These are phyloP conservation scores for Lactifluus piperatus DNA, from an alignment of 768 basidiomycete genomes.

Conservation along the genomic window DNA sequence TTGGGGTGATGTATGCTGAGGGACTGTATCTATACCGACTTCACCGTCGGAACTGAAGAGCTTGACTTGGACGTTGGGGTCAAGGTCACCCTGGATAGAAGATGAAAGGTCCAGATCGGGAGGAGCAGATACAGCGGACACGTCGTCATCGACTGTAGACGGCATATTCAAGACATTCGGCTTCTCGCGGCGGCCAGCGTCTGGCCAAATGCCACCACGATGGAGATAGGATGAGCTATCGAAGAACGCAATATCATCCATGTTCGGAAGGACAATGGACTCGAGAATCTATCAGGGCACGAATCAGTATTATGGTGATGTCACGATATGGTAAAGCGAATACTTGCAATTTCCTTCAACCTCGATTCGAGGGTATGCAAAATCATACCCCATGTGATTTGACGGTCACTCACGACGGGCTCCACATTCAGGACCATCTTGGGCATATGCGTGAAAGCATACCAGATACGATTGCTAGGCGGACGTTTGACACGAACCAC, in stretches of 20 bases:
- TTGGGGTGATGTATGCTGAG: background rate
- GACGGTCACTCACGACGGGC: constrained; percentile 89
- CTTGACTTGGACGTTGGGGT: constrained; percentile 20
- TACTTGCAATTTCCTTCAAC: constrained; percentile 74
- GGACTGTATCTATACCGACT: constrained; percentile 5
- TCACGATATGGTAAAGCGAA: background rate
- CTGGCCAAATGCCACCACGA: constrained; percentile 87
- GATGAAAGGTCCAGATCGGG: constrained; percentile 23
- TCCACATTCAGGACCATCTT: constrained; percentile 84
- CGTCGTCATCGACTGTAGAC: constrained; percentile 21
- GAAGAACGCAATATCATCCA: constrained; percentile 98
- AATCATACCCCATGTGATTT: constrained; percentile 93
- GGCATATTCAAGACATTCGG: constrained; percentile 2
- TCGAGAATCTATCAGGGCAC: constrained; percentile 63
- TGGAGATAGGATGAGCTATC: constrained; percentile 55
- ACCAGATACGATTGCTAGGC: constrained; percentile 94
- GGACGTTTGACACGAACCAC: constrained; percentile 88
- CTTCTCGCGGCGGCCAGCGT: constrained; percentile 47
- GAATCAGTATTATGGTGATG: constrained; percentile 4
- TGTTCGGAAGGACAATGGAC: constrained; percentile 91
- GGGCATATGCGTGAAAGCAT: constrained; percentile 85
- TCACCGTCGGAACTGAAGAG: constrained; percentile 29
- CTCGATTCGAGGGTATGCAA: constrained; percentile 82
- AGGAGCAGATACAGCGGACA: constrained; percentile 30
- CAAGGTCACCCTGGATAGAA: constrained; percentile 16